Percentiles rank a stretch among this genome's conserved stretches.
phyloP scores from a whole-genome alignment of 176 grass and related monocot genomes.

The Rhipidocladum racemiflorum region DNA sequence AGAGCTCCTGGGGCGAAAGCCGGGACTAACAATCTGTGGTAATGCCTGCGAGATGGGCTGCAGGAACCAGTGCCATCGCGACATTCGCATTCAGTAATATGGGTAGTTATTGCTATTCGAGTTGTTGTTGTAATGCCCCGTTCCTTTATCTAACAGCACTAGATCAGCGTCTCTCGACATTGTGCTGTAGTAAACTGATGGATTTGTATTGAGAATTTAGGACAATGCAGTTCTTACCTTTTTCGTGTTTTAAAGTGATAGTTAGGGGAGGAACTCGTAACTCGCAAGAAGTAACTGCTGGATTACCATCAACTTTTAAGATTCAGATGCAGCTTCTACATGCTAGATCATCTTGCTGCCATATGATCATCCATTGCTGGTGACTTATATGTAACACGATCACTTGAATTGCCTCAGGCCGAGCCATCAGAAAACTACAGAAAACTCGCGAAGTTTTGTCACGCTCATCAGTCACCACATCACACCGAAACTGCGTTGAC shows the following conservation, averaged over 20 bases:
- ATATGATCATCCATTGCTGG: neutral
- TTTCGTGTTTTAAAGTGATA: neutral
- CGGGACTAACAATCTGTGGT: constrained; percentile 65
- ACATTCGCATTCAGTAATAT: constrained; percentile 26
- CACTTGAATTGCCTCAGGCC: neutral
- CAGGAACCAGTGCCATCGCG: constrained; percentile 63
- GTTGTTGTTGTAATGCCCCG: constrained; percentile 15
- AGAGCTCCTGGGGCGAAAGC: constrained; percentile 48
- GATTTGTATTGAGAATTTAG: neutral
- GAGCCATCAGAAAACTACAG: neutral
- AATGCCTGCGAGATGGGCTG: constrained; percentile 83
- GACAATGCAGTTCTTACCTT: neutral
- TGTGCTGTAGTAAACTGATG: neutral
- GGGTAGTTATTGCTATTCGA: neutral
- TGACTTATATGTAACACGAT: neutral
- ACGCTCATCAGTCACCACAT: neutral
- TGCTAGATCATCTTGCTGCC: neutral
- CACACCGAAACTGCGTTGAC: no score
- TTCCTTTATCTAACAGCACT: neutral
- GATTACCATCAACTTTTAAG: neutral
- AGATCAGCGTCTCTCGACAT: neutral
- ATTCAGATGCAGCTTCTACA: neutral
- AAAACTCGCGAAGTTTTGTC: neutral
- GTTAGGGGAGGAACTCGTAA: neutral
- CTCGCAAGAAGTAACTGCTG: neutral